Evolutionary conservation across 108 stramenopile genomes (phyloP), one percentile per base, ranked within the genome.

Genomic region (Phaeodactylum tricornutum): DNA sequence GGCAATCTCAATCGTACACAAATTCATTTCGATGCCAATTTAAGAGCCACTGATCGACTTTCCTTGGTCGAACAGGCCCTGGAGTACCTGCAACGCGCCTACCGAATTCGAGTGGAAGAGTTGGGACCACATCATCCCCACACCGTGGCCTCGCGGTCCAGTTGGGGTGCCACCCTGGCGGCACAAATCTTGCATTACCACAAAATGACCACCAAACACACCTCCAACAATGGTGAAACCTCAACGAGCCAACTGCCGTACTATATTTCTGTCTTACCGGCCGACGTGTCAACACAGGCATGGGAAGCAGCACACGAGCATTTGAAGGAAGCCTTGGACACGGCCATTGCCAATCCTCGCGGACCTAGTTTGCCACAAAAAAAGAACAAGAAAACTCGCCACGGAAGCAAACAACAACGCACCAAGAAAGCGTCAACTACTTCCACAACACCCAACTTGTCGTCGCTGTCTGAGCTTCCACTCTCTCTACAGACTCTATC

Each of bases 241-340:
- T 11, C 46, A 21, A 47, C 22, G 6, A n/a, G n/a, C n/a, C n/a
- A n/a, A n/a, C n/a, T n/a, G n/a, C n/a, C n/a, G n/a, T n/a, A n/a
- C n/a, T 73, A 73, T 40, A 47, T 55, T 0, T 44, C 63, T 16
- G 32, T 72, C 26, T 41, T 50, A 39, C 50, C 69, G 5, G 42
- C 46, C 37, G 23, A 29, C n/a, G 56, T 81, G 33, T 81, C 76
- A 12, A 41, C 60, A 30, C 51, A 72, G 41, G 59, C 66, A 36
- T 86, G 84, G 88, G 77, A 81, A 28, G 79, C 74, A 25, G 84
- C 84, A 12, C 82, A 91, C 61, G 66, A 76, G 5, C 88, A 91
- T 69, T 63, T 91, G 43, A 39, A 82, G 36, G 62, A 62, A 46
- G 77, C 88, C 14, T 47, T 84, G 38, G 37, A 43, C 26, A 85